Percentiles rank a stretch among this genome's conserved stretches.
Conservation (phyloP, 2,329 filamentous ascomycete genomes). For the Microdochium trichocladiopsis region DNA sequence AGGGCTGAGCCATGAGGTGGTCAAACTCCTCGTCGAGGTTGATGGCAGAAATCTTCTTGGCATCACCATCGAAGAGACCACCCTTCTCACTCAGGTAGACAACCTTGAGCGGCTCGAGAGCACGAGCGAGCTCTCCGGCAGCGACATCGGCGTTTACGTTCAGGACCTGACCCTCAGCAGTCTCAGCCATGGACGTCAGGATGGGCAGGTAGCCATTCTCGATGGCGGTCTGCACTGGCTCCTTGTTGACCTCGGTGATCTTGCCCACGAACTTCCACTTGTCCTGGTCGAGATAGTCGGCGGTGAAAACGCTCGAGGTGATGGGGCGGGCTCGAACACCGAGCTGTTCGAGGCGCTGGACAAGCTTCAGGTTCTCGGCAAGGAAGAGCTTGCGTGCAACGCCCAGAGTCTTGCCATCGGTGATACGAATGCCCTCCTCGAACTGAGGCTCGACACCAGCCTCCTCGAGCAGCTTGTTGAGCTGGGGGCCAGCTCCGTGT, state of each 20-base stretch:
- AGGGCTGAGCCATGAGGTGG: conserved; percentile 83
- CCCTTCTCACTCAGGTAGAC: conserved; percentile 99
- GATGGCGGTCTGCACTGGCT: conserved; percentile 85
- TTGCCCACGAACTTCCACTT: conserved; percentile 96
- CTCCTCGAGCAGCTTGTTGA: conserved; percentile 84
- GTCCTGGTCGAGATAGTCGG: conserved; percentile 92
- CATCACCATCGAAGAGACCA: conserved; percentile 86
- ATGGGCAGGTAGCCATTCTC: conserved; percentile 87
- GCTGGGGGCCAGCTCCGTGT: conserved; percentile 88
- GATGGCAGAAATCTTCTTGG: conserved; percentile 92
- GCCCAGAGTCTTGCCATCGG: conserved; percentile 88
- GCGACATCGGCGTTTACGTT: conserved; percentile 98
- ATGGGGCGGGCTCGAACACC: conserved; percentile 86
- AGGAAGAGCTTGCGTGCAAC: conserved; percentile 89
- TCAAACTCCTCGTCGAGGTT: conserved; percentile 97
- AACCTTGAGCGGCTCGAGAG: conserved; percentile 90
- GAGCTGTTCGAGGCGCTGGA: conserved; percentile 82
- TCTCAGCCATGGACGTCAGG: conserved; percentile 94
- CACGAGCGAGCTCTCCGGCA: conserved; percentile 83
- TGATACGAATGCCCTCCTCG: conserved; percentile 92
- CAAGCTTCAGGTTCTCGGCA: conserved; percentile 89
- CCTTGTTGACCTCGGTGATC: conserved; percentile 87
- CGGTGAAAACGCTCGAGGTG: conserved; percentile 81
- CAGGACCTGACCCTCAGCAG: conserved; percentile 80
- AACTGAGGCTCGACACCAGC: conserved; percentile 93